Base-by-base conservation (phyloP, 1,284 basidiomycete species). In the Sanghuangporus baumii region DNA sequence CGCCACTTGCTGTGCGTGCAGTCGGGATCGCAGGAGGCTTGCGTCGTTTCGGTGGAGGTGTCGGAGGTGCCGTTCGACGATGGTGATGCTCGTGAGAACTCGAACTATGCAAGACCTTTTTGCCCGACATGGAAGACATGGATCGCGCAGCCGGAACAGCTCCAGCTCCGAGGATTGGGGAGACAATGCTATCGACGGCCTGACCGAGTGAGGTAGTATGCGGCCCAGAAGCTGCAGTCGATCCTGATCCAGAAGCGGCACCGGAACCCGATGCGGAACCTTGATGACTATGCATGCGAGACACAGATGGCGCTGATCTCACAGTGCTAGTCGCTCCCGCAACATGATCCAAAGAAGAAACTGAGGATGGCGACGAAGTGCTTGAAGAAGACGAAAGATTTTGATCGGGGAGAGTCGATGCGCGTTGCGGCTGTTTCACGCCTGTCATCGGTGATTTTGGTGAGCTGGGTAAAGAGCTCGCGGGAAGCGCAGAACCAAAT, bases 11-110 rank as follows among this genome's bases (percentile, higher is more conserved):
- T 3, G 78, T 78, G 58, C 72, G 74, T 54, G 74, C 75, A 2
- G 62, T 59, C 3, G 87, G 87, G 47, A 85, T 76, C 14, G 87
- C 84, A 54, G 87, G 86, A 1, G 87, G 82, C 66, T 86, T 87
- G 66, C 87, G 77, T 48, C 87, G 76, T 67, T 82, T 83, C 40
- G 70, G 70, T 1, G 83, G 81, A 1, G 83, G 81, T 12, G 86
- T 84, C 26, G 83, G 77, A 7, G 86, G 86, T 0, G 81, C 76
- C 2, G 76, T 70, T 48, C 79, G 72, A 48, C 80, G 75, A 9
- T 34, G 65, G 60, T 51, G 68, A 61, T 70, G 65, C 36, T 66
- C 51, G 38, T 46, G 40, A 8, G 47, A 9, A 40, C 18, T 6
- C 38, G 63, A 47, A 20, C 57, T 60, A 48, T 61, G 57, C 23